A percentile compares a stretch with the other conserved stretches of the same genome.
phyloP scores from a whole-genome alignment of 768 basidiomycete genomes.

The Coprinopsis sp. region DNA sequence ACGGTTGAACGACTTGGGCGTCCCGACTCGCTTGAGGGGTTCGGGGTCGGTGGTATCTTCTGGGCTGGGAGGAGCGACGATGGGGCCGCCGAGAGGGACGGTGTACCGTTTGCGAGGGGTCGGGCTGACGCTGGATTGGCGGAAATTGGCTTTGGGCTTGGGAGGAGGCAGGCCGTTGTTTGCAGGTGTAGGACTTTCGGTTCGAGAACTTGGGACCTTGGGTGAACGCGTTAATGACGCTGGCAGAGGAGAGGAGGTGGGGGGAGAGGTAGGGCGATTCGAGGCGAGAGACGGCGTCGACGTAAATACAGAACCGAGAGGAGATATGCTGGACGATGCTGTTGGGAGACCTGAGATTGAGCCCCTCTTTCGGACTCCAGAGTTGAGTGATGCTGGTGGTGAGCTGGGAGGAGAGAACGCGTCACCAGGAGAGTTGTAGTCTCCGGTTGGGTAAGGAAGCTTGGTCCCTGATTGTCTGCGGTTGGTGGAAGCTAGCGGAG shows the following conservation, averaged over 20 bases:
- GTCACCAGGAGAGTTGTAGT: constrained; percentile 68
- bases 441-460: constrained; percentile 79
- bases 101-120: constrained; percentile 85
- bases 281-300: constrained; percentile 7
- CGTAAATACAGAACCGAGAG: constrained; percentile 5
- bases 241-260: neutral
- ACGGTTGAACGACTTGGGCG: constrained; percentile 14
- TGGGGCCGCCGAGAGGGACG: constrained; percentile 75
- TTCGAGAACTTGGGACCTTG: constrained; percentile 11
- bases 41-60: constrained; percentile 6
- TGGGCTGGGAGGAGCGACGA: constrained; percentile 39
- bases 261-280: neutral
- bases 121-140: constrained; percentile 51
- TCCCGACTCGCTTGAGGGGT: constrained; percentile 9
- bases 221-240: neutral
- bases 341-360: constrained; percentile 24
- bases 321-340: constrained; percentile 25
- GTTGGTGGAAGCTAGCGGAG: constrained; percentile 47
- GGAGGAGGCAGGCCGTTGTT: constrained; percentile 38
- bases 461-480: constrained; percentile 47
- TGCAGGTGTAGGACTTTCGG: constrained; percentile 18
- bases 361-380: constrained; percentile 4
- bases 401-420: constrained; percentile 40
- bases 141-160: constrained; percentile 25
- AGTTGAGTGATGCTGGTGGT: constrained; percentile 39